Conservation (phyloP, 208 protist species). For the Acanthamoeba royreba region DNA sequence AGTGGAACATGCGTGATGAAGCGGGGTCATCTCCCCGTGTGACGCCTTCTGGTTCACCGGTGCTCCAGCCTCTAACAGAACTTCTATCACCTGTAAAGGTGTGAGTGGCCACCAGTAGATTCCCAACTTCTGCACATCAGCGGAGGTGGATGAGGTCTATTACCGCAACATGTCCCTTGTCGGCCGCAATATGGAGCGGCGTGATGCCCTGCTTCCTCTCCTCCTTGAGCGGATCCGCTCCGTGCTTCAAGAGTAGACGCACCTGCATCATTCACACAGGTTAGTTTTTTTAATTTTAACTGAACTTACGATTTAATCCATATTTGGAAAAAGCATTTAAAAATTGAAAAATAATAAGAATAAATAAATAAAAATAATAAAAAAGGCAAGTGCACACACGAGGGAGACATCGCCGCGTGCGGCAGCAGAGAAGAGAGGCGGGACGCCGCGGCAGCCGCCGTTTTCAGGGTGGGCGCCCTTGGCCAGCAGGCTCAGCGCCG, state of each 20-base stretch:
- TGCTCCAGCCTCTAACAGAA: background rate
- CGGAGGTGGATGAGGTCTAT: background rate
- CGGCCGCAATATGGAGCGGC: background rate
- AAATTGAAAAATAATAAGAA: too few species aligned
- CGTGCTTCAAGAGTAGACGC: background rate
- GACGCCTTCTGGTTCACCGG: background rate
- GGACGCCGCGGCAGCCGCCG: background rate
- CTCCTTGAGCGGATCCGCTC: background rate
- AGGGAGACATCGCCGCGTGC: background rate
- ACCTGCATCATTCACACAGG: too few species aligned
- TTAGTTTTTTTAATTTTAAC: background rate
- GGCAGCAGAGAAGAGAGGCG: background rate
- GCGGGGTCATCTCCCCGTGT: background rate
- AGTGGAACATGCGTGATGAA: background rate
- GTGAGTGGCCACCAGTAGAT: background rate
- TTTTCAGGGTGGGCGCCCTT: background rate
- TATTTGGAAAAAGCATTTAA: too few species aligned
- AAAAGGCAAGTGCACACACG: background rate
- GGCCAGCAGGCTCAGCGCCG: background rate
- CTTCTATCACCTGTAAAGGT: background rate
- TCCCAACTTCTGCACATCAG: background rate
- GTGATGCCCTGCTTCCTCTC: background rate
- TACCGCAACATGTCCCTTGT: background rate
- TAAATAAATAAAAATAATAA: too few species aligned
- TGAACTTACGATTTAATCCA: background rate